Evolutionary conservation across 352 stramenopile genomes (phyloP).

Genomic region (Globisporangium spinosum): DNA sequence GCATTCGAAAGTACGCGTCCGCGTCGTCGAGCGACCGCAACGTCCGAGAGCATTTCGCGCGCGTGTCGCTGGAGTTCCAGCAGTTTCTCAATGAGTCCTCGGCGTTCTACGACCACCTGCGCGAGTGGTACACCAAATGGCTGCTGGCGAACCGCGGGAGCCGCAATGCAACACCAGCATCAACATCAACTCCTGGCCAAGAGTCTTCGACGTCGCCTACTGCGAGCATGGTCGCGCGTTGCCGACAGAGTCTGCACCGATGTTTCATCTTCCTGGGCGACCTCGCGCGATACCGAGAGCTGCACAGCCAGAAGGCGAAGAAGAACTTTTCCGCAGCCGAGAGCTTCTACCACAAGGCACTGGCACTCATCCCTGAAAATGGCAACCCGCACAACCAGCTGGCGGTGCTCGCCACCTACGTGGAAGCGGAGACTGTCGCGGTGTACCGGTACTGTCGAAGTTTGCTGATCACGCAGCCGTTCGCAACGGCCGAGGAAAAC

Average conservation of each 20-base stretch:
- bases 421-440: constrained; percentile 87
- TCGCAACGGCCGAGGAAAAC: constrained; percentile 87
- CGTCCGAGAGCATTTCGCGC: constrained; percentile 75
- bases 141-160: constrained; percentile 42
- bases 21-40: constrained; percentile 56
- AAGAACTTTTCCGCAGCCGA: constrained; percentile 80
- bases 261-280: constrained; percentile 85
- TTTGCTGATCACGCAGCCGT: constrained; percentile 79
- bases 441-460: constrained; percentile 90
- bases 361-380: constrained; percentile 69
- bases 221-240: constrained; percentile 20
- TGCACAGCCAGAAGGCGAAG: constrained; percentile 81
- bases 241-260: constrained; percentile 65
- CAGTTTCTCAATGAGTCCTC: constrained; percentile 56
- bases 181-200: constrained; percentile 9
- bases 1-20: constrained; percentile 84
- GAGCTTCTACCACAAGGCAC: constrained; percentile 64
- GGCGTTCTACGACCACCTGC: constrained; percentile 73
- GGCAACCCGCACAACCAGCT: constrained; percentile 87
- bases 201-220: constrained; percentile 1
- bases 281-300: constrained; percentile 74
- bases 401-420: constrained; percentile 80
- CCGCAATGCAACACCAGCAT: constrained; percentile 20
- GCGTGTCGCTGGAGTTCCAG: constrained; percentile 72
- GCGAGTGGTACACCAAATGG: constrained; percentile 45